Evolutionary conservation across 1,139 yeast species (phyloP).

Genomic region (Debaryomyces fabryi): DNA sequence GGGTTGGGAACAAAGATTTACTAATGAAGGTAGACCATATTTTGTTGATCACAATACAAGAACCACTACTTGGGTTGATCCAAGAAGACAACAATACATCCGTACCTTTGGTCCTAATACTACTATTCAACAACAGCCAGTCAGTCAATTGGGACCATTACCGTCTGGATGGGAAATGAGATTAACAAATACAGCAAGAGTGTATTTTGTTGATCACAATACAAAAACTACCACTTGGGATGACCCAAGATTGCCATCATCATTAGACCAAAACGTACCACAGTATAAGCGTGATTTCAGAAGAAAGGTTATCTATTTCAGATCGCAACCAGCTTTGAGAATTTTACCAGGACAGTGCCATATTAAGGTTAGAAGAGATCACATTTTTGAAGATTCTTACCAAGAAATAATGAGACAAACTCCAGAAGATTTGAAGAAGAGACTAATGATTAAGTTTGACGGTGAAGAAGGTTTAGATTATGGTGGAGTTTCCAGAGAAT

Average conservation of each 20-base stretch:
- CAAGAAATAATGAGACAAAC: conserved; percentile 99
- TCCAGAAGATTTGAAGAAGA: conserved; percentile 95
- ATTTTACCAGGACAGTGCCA: conserved; percentile 98
- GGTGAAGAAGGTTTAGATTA: conserved; percentile 99
- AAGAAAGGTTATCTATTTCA: conserved; percentile 93
- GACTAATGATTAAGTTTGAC: conserved; percentile 96
- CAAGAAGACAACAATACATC: conserved; percentile 97
- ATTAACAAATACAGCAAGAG: conserved; percentile 96
- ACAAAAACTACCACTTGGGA: conserved; percentile 99
- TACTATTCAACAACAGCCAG: conserved; percentile 96
- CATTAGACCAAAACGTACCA: conserved; percentile 96
- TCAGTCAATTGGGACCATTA: conserved; percentile 95
- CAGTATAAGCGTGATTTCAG: conserved; percentile 99
- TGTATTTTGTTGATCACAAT: conserved; percentile 97
- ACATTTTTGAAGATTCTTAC: conserved; percentile 94
- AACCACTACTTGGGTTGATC: conserved; percentile 99
- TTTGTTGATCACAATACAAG: conserved; percentile 98
- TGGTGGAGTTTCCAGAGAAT: conserved; percentile 98
- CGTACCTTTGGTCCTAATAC: conserved; percentile 90
- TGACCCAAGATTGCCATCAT: conserved; percentile 97
- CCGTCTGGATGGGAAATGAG: conserved; percentile 99
- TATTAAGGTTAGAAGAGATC: conserved; percentile 95
- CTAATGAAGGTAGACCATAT: conserved; percentile 97
- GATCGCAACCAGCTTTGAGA: conserved; percentile 97
- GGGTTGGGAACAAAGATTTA: conserved; percentile 98